Evolutionary conservation across 306 rosid species (phyloP), one percentile per base, ranked within the genome.

Genomic region (Begonia fuchsioides): DNA sequence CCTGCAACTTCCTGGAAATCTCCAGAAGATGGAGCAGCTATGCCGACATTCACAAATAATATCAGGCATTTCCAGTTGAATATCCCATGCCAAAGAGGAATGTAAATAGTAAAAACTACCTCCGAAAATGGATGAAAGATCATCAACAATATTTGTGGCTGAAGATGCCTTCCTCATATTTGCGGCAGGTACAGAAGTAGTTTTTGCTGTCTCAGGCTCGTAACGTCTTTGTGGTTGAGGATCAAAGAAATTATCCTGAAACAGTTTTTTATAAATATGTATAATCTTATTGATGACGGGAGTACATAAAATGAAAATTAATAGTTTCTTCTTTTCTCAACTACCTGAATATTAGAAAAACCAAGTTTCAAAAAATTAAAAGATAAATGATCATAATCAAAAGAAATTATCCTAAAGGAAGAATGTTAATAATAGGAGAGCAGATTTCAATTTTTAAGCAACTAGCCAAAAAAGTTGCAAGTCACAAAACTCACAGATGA

Each of bases 81-180:
- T 26, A 65, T 43, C 66, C 58, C 39, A 50, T 47, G 26, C 26
- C 32, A 62, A 11, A 50, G 47, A 59, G 55, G 45, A 32, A 39
- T 64, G 51, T 19, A 52, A 47, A 58, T 58, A 49, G 48, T 43
- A 38, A 53, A 45, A 60, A 50, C 66, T 77, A 90, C 98, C 82
- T 69, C 90, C 93, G 69, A 90, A 90, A 61, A 85, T 85, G 41
- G 94, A 80, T 54, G 94, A 60, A 65, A 90, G 98, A 65, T 90
- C 98, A 13, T 90, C 98, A 57, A 77, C 95, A 54, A 90, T 62
- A 79, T 81, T 84, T 55, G 81, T 58, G 45, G 85, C 44, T 11
- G 98, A 90, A 57, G 83, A 71, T 18, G n/a, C n/a, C n/a, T n/a
- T n/a, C n/a, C n/a, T n/a, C n/a, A n/a, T n/a, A n/a, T n/a, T n/a